Percentiles rank a stretch among this genome's conserved stretches.
phyloP scores from a whole-genome alignment of 2,329 filamentous ascomycete genomes.

The Trichophyton rubrum region DNA sequence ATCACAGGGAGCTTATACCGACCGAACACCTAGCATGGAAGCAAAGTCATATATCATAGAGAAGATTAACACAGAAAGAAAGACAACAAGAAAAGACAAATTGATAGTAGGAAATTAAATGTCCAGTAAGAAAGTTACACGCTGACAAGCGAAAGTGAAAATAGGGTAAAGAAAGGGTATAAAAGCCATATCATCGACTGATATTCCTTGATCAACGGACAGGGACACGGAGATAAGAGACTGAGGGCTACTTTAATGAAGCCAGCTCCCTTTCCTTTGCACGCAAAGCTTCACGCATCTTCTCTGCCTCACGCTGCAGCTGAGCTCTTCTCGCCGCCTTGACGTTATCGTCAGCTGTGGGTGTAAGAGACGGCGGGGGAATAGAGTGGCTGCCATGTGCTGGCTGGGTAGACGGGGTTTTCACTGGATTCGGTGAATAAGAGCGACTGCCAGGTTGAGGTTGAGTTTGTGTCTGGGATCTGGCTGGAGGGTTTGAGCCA shows the following conservation, averaged over 20 bases:
- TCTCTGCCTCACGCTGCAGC: slow-evolving; percentile 60
- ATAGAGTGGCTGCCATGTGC: slow-evolving; percentile 4
- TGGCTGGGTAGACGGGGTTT: slow-evolving; percentile 14
- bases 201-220: slow-evolving; percentile 11
- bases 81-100: slow-evolving; percentile 10
- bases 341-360: slow-evolving; percentile 34
- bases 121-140: not conserved
- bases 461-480: slow-evolving; percentile 19
- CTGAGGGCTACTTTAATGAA: slow-evolving; percentile 28
- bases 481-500: slow-evolving; percentile 16
- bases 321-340: slow-evolving; percentile 53
- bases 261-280: slow-evolving; percentile 65
- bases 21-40: slow-evolving; percentile 1
- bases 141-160: not conserved
- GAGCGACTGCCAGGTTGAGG: slow-evolving; percentile 16
- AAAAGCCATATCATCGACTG: slow-evolving; percentile 9
- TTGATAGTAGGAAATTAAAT: slow-evolving; percentile 6
- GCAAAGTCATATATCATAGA: slow-evolving; percentile 4
- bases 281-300: slow-evolving; percentile 59
- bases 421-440: slow-evolving; percentile 6
- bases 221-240: too few species aligned
- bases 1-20: not conserved
- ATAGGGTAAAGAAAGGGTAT: slow-evolving; percentile 12
- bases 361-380: not conserved
- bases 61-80: not conserved